A percentile compares a stretch with the other conserved stretches of the same genome.
These are phyloP conservation scores for Crataegus laevigata DNA, from an alignment of 306 rosid species.

Conservation along the genomic window DNA sequence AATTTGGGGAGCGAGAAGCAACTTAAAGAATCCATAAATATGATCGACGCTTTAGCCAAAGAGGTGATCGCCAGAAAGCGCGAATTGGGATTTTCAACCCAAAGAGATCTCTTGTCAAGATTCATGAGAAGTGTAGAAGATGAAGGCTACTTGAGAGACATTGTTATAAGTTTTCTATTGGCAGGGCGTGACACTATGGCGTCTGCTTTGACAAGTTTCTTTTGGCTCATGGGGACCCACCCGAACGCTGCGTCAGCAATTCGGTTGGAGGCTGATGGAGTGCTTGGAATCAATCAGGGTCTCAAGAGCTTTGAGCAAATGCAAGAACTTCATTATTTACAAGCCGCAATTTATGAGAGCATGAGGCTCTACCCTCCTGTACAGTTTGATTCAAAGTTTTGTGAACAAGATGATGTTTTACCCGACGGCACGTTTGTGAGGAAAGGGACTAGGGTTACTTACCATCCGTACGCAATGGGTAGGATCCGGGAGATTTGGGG, in stretches of 20 bases:
- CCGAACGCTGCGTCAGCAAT: slow-evolving; percentile 33
- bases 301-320: slow-evolving; percentile 33
- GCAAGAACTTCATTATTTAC: slow-evolving; percentile 47
- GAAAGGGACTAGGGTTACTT: slow-evolving; percentile 80
- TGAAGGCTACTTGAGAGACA: slow-evolving; percentile 62
- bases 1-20: slow-evolving; percentile 58
- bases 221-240: slow-evolving; percentile 54
- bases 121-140: slow-evolving; percentile 56
- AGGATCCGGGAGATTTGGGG: slow-evolving; percentile 70
- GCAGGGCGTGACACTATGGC: slow-evolving; percentile 90
- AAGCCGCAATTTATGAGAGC: slow-evolving; percentile 55
- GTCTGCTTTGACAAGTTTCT: slow-evolving; percentile 70
- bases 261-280: slow-evolving; percentile 43
- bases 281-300: slow-evolving; percentile 26
- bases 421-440: slow-evolving; percentile 59
- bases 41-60: slow-evolving; percentile 45
- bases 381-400: slow-evolving; percentile 74
- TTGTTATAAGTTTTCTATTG: slow-evolving; percentile 60
- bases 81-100: slow-evolving; percentile 28
- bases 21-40: slow-evolving; percentile 29
- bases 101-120: slow-evolving; percentile 59
- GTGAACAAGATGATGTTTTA: slow-evolving; percentile 54
- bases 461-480: slow-evolving; percentile 86
- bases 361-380: slow-evolving; percentile 81
- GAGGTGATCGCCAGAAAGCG: slow-evolving; percentile 55